A percentile compares a stretch with the other conserved stretches of the same genome.
Conservation (phyloP, 2,329 filamentous ascomycete genomes). For the Xylariaceae sp. region DNA sequence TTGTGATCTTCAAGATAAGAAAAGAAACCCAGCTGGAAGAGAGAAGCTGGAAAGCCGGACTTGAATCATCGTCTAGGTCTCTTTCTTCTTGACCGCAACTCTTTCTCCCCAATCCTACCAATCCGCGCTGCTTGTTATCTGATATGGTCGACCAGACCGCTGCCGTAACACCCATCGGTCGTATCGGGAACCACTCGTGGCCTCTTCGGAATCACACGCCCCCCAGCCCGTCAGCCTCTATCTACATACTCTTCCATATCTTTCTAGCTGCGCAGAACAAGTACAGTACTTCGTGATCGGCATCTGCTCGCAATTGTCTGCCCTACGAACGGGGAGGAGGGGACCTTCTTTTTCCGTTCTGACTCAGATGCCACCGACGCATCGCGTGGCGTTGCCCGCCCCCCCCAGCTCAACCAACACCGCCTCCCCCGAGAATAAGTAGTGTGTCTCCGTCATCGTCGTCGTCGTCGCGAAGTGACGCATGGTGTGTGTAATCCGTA, state of each 20-base stretch:
- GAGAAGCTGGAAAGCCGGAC: background rate
- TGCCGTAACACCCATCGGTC: constrained; percentile 16
- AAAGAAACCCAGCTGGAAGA: background rate
- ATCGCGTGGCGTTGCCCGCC: background rate
- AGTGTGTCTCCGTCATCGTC: background rate
- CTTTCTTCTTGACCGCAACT: constrained; percentile 23
- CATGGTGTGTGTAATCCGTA: background rate
- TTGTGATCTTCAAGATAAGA: background rate
- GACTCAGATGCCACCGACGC: constrained; percentile 28
- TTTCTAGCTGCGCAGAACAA: background rate
- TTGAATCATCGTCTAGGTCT: background rate
- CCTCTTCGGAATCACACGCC: background rate
- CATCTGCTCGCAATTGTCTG: constrained; percentile 23
- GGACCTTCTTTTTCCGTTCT: constrained; percentile 10
- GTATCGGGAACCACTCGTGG: constrained; percentile 23
- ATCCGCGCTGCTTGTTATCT: constrained; percentile 19
- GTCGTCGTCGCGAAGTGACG: constrained; percentile 9
- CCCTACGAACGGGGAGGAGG: constrained; percentile 14
- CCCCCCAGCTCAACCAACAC: constrained; percentile 7
- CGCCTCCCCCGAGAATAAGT: constrained; percentile 10
- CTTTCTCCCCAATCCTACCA: constrained; percentile 14
- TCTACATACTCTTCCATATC: too few relatives aligned
- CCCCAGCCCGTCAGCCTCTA: too few relatives aligned
- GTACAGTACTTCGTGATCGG: constrained; percentile 13
- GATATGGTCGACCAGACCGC: constrained; percentile 19